Evolutionary conservation across 1,139 yeast genomes (phyloP).

Genomic region (Geotrichum histeridarum): DNA sequence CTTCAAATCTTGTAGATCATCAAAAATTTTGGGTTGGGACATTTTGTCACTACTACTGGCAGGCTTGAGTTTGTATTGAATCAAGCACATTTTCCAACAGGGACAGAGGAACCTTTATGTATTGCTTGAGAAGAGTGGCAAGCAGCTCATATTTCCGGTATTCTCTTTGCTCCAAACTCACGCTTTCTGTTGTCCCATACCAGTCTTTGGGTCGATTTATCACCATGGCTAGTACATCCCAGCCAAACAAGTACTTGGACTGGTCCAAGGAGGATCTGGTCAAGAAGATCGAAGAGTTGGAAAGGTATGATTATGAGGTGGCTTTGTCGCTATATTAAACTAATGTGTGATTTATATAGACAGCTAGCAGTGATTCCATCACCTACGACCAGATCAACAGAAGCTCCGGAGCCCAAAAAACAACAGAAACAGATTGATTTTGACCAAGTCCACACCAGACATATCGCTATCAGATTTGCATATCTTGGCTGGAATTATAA

Average conservation of each 20-base stretch:
- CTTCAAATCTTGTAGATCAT: too few relatives aligned
- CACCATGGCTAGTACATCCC: neutral
- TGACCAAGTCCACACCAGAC: conserved; percentile 55
- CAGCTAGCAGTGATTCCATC: neutral
- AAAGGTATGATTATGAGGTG: neutral
- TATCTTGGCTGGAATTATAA: conserved; percentile 68
- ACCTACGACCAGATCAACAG: neutral
- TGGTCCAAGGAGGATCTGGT: conserved; percentile 9
- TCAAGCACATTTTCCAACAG: too few relatives aligned
- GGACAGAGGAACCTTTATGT: too few relatives aligned
- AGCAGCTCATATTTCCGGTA: too few relatives aligned
- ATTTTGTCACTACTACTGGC: too few relatives aligned
- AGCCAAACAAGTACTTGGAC: neutral
- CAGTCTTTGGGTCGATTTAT: too few relatives aligned
- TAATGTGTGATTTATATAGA: neutral
- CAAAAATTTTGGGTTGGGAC: too few relatives aligned
- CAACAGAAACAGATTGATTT: conserved; percentile 57
- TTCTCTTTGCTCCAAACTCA: too few relatives aligned
- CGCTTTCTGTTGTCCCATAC: too few relatives aligned
- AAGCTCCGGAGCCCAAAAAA: conserved; percentile 11
- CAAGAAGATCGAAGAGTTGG: conserved; percentile 2
- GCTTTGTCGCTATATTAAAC: neutral
- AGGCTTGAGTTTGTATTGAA: too few relatives aligned
- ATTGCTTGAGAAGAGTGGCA: too few relatives aligned
- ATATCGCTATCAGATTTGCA: conserved; percentile 65